Evolutionary conservation across 2,329 filamentous ascomycete genomes (phyloP).

Genomic region (Nigrograna mackinnonii): DNA sequence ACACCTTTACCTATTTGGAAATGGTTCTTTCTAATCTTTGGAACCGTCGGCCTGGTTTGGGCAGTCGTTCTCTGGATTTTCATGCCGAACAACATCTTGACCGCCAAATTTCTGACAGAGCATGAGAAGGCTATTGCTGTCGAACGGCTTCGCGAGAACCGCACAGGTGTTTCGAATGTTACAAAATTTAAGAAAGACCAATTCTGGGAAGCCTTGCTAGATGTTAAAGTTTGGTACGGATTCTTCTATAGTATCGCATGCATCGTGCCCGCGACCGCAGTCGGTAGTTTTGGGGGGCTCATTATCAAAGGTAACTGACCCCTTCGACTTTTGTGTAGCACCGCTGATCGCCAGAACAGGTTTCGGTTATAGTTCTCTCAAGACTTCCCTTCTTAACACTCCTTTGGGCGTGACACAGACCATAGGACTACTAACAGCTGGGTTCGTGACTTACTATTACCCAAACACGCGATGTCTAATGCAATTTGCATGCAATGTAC

Average conservation of each 20-base stretch:
- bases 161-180: slow-evolving; percentile 46
- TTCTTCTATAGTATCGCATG: too few relatives aligned
- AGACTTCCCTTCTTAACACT: slow-evolving; percentile 64
- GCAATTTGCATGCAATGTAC: slow-evolving; percentile 61
- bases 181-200: slow-evolving; percentile 60
- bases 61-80: slow-evolving; percentile 54
- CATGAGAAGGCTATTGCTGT: slow-evolving; percentile 63
- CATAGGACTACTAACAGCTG: slow-evolving; percentile 62
- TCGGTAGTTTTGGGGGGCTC: too few relatives aligned
- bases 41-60: slow-evolving; percentile 54
- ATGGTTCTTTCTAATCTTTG: slow-evolving; percentile 41
- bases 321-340: too few relatives aligned
- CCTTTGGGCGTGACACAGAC: slow-evolving; percentile 65
- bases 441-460: slow-evolving; percentile 57
- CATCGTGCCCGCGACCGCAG: too few relatives aligned
- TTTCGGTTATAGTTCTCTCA: too few relatives aligned
- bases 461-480: slow-evolving; percentile 60
- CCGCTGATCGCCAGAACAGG: too few relatives aligned
- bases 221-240: slow-evolving; percentile 66
- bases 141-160: slow-evolving; percentile 53
- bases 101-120: slow-evolving; percentile 59
- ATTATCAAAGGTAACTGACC: too few relatives aligned
- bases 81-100: slow-evolving; percentile 68
- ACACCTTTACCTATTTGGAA: slow-evolving; percentile 40
- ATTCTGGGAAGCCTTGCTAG: slow-evolving; percentile 57